Evolutionary conservation across 139 green algal species (phyloP).

Genomic region (Chlamydomonas schloesseri): DNA sequence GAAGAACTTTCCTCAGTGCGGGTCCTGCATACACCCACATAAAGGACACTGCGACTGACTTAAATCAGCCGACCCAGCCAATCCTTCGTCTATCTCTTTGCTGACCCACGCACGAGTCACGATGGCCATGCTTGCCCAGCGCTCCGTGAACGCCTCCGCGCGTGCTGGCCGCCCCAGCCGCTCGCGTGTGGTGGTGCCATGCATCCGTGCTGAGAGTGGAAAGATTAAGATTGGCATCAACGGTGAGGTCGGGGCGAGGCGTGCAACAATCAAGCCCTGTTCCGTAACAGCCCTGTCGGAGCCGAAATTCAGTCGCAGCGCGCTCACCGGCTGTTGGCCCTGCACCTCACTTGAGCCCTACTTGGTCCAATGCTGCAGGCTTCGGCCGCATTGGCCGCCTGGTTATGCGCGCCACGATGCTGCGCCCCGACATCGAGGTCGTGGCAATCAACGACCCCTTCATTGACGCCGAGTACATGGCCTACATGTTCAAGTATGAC

Average conservation of each 20-base stretch:
- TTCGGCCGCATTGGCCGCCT: constrained; percentile 92
- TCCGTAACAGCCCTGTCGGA: constrained; percentile 10
- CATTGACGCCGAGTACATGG: constrained; percentile 69
- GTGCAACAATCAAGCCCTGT: not conserved
- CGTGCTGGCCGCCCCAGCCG: constrained; percentile 1
- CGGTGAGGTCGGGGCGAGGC: constrained; percentile 57
- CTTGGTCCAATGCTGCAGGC: constrained; percentile 58
- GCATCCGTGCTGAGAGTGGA: constrained; percentile 49
- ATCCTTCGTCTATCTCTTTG: not conserved
- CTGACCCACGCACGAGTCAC: not conserved
- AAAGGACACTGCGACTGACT: not conserved
- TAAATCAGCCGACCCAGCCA: not conserved
- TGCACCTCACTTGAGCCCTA: not conserved
- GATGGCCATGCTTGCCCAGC: constrained; percentile 17
- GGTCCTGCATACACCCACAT: not conserved
- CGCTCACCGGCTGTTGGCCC: not conserved
- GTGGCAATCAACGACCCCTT: constrained; percentile 94
- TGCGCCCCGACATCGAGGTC: constrained; percentile 86
- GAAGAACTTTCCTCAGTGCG: no score
- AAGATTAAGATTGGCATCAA: constrained; percentile 92
- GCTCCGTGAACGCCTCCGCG: not conserved
- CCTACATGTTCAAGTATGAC: constrained; percentile 96
- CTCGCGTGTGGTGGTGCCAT: constrained; percentile 26
- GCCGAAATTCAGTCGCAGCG: not conserved
- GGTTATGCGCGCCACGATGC: constrained; percentile 74